A percentile compares a stretch with the other conserved stretches of the same genome.
These are phyloP conservation scores for Pichia manshurica DNA, from an alignment of 805 yeast species.

Conservation along the genomic window DNA sequence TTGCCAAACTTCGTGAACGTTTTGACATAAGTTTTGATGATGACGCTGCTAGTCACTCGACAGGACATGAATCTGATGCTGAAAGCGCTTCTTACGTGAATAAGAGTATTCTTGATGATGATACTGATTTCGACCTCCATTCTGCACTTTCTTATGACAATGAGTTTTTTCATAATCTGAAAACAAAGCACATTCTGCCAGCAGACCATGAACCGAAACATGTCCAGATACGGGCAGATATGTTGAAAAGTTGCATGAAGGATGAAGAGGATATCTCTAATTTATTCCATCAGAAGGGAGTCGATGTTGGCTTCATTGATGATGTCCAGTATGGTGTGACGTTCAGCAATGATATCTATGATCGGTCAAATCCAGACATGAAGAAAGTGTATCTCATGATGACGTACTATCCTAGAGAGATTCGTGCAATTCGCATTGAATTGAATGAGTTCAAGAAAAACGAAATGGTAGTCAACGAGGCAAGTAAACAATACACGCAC, in stretches of 20 bases:
- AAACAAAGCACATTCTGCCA: neutral
- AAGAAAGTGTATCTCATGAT: conserved; percentile 41
- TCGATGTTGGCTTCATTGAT: conserved; percentile 36
- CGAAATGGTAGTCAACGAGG: conserved; percentile 65
- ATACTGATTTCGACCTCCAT: conserved; percentile 10
- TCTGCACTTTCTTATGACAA: neutral
- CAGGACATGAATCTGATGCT: neutral
- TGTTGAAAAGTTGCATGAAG: conserved; percentile 14
- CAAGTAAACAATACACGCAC: conserved; percentile 57
- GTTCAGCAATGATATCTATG: conserved; percentile 44
- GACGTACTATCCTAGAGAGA: conserved; percentile 42
- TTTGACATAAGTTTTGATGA: neutral
- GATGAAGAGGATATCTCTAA: neutral
- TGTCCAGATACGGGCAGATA: neutral
- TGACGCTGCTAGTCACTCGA: no score
- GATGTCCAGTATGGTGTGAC: conserved; percentile 47
- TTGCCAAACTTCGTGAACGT: conserved; percentile 1
- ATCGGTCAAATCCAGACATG: conserved; percentile 47
- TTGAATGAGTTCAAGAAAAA: conserved; percentile 54
- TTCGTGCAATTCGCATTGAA: conserved; percentile 56
- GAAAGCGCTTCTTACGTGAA: neutral
- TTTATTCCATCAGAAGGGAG: neutral
- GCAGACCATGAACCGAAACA: neutral
- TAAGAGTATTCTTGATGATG: neutral
- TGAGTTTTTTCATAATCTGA: neutral